A percentile compares a stretch with the other conserved stretches of the same genome.
These are phyloP conservation scores for Abortiporus biennis DNA, from an alignment of 1,284 basidiomycete species.

Conservation along the genomic window DNA sequence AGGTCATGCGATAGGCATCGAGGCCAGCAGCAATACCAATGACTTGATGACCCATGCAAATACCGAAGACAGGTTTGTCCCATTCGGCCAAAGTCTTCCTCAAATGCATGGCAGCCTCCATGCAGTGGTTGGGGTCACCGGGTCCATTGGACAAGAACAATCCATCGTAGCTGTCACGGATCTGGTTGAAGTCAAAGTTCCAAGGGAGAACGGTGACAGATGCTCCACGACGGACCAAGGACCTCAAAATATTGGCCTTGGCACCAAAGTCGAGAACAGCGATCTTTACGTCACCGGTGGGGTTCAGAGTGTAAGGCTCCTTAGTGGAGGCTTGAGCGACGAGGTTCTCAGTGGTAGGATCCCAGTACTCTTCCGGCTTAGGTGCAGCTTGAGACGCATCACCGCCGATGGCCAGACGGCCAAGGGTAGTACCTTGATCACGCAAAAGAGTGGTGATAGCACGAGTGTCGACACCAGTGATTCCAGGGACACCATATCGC, in stretches of 20 bases:
- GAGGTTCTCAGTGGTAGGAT: slow-evolving; percentile 89
- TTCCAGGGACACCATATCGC: slow-evolving; percentile 85
- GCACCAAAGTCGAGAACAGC: slow-evolving; percentile 97
- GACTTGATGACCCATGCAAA: slow-evolving; percentile 99
- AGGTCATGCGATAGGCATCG: slow-evolving; percentile 95
- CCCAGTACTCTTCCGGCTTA: slow-evolving; percentile 74
- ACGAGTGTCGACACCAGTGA: slow-evolving; percentile 96
- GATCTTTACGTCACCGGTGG: slow-evolving; percentile 83
- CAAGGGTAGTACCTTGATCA: slow-evolving; percentile 96
- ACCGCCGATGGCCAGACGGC: slow-evolving; percentile 80
- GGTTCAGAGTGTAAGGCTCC: slow-evolving; percentile 82
- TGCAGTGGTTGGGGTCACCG: slow-evolving; percentile 88
- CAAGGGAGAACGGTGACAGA: slow-evolving; percentile 95
- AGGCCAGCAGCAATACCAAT: slow-evolving; percentile 96
- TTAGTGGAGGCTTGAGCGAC: slow-evolving; percentile 92
- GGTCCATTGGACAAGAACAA: slow-evolving; percentile 97
- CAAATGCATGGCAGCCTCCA: slow-evolving; percentile 79
- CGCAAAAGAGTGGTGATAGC: slow-evolving; percentile 92
- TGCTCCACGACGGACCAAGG: slow-evolving; percentile 86
- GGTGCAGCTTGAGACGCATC: slow-evolving; percentile 66
- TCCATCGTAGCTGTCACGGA: slow-evolving; percentile 90
- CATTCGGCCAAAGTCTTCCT: slow-evolving; percentile 82
- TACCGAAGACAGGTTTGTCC: slow-evolving; percentile 93
- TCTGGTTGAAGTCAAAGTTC: slow-evolving; percentile 92
- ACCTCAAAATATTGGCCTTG: slow-evolving; percentile 96